These are phyloP conservation scores for Phytopythium montanum DNA, from an alignment of 352 stramenopile genomes.

Conservation along the genomic window DNA sequence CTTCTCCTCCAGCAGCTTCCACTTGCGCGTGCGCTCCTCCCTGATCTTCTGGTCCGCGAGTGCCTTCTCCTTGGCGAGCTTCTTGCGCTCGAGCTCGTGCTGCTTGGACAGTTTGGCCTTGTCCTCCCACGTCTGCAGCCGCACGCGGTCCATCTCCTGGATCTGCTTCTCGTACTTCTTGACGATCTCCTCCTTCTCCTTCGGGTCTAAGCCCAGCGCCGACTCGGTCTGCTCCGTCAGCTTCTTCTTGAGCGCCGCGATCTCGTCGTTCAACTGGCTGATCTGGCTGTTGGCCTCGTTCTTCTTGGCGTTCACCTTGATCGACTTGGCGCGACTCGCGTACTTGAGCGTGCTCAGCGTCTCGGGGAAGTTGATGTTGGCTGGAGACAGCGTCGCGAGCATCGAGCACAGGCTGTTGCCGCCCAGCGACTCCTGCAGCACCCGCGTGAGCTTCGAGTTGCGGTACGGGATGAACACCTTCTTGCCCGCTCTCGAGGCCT, in stretches of 20 bases:
- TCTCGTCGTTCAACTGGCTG: conserved; percentile 89
- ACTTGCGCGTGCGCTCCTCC: conserved; percentile 81
- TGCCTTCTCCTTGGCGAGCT: conserved; percentile 73
- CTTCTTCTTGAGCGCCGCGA: conserved; percentile 86
- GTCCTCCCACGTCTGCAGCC: conserved; percentile 86
- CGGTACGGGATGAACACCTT: conserved; percentile 92
- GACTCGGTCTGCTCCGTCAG: conserved; percentile 68
- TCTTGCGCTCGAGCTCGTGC: conserved; percentile 82
- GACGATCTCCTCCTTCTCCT: conserved; percentile 87
- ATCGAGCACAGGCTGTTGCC: conserved; percentile 95
- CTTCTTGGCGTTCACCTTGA: conserved; percentile 92
- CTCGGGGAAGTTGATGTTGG: conserved; percentile 95
- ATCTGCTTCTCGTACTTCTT: conserved; percentile 88
- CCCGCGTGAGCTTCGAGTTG: conserved; percentile 93
- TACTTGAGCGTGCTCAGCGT: conserved; percentile 96
- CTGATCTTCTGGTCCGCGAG: conserved; percentile 74
- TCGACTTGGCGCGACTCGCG: conserved; percentile 92
- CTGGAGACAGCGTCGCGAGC: conserved; percentile 92
- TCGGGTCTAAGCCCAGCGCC: conserved; percentile 63
- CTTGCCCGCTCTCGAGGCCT: conserved; percentile 73
- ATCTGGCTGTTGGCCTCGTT: conserved; percentile 92
- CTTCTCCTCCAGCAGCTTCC: conserved; percentile 83
- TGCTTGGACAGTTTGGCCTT: conserved; percentile 85
- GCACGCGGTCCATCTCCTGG: conserved; percentile 85
- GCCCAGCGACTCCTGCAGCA: conserved; percentile 90